These are phyloP conservation scores for Coemansia sp. DNA, from an alignment of 192 early-diverging fungal species.

Conservation along the genomic window DNA sequence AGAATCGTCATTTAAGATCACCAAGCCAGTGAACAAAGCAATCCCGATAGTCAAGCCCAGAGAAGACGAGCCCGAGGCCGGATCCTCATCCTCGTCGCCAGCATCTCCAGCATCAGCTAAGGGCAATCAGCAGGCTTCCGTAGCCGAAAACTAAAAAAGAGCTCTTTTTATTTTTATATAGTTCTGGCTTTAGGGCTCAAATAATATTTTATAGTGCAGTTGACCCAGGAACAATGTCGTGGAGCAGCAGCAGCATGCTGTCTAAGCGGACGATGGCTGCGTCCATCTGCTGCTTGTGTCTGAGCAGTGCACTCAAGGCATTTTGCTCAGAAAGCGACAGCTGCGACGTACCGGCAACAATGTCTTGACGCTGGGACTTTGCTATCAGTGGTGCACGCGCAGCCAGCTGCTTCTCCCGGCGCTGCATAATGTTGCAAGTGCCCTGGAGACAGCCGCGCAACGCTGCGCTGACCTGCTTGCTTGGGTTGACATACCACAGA, in stretches of 20 bases:
- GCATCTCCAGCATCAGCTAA: neutral
- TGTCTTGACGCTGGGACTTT: constrained; percentile 66
- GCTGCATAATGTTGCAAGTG: constrained; percentile 58
- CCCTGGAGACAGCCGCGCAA: constrained; percentile 57
- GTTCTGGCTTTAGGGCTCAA: too few relatives aligned
- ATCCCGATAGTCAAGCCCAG: constrained; percentile 50
- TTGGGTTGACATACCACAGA: constrained; percentile 64
- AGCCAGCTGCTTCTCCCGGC: constrained; percentile 52
- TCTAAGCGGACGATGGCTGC: constrained; percentile 43
- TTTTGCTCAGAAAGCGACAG: constrained; percentile 54
- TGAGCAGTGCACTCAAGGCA: constrained; percentile 46
- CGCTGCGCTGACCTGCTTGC: constrained; percentile 52
- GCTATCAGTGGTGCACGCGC: constrained; percentile 56
- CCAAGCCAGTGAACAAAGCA: constrained; percentile 46
- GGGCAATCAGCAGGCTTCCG: neutral
- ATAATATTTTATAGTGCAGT: constrained; percentile 3
- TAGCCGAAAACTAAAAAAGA: neutral
- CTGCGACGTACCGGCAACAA: constrained; percentile 55
- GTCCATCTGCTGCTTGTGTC: constrained; percentile 53
- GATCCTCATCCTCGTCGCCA: constrained; percentile 3
- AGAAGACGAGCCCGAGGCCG: constrained; percentile 11
- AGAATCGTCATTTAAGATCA: constrained; percentile 39
- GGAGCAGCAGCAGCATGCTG: constrained; percentile 36
- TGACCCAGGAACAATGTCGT: constrained; percentile 31
- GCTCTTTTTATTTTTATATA: neutral